Evolutionary conservation across 2,329 filamentous ascomycete species (phyloP).

Genomic region (Fusarium tupiense): DNA sequence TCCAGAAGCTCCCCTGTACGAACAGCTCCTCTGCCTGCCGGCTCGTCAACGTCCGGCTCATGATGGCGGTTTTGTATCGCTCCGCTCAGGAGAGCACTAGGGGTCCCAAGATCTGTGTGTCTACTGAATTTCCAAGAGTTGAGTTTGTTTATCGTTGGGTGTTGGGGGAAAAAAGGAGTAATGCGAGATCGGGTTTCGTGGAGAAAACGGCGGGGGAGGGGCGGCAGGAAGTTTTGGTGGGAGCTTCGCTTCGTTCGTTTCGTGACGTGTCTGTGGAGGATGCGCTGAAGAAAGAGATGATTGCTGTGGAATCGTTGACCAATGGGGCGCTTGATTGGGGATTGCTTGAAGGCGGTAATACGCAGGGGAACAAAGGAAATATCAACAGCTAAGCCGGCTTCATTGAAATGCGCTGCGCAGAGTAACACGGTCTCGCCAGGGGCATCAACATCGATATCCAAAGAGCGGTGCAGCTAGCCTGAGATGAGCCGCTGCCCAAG

Average conservation of each 20-base stretch:
- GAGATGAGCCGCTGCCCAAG: neutral
- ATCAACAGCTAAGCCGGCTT: slow-evolving; percentile 5
- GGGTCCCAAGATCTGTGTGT: neutral
- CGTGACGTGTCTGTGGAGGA: slow-evolving; percentile 38
- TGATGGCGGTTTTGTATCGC: slow-evolving; percentile 29
- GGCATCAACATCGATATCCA: slow-evolving; percentile 25
- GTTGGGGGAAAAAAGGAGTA: slow-evolving; percentile 3
- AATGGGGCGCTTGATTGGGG: slow-evolving; percentile 5
- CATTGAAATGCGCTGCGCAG: slow-evolving; percentile 25
- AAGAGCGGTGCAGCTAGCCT: slow-evolving; percentile 33
- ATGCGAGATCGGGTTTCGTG: slow-evolving; percentile 21
- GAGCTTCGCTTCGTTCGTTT: slow-evolving; percentile 37
- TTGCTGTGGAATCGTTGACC: neutral
- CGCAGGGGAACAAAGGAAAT: slow-evolving; percentile 27
- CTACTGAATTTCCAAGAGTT: neutral
- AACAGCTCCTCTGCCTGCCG: slow-evolving; percentile 90
- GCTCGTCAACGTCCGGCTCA: slow-evolving; percentile 39
- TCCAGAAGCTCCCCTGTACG: slow-evolving; percentile 50
- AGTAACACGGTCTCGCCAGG: slow-evolving; percentile 31
- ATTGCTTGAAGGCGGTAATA: slow-evolving; percentile 10
- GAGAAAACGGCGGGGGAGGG: slow-evolving; percentile 38
- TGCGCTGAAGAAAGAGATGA: slow-evolving; percentile 15
- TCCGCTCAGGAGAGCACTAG: slow-evolving; percentile 25
- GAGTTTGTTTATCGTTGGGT: neutral
- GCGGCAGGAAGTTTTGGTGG: slow-evolving; percentile 33